Conservation (phyloP, 2,329 filamentous ascomycete genomes). For the Xylariaceae sp. region DNA sequence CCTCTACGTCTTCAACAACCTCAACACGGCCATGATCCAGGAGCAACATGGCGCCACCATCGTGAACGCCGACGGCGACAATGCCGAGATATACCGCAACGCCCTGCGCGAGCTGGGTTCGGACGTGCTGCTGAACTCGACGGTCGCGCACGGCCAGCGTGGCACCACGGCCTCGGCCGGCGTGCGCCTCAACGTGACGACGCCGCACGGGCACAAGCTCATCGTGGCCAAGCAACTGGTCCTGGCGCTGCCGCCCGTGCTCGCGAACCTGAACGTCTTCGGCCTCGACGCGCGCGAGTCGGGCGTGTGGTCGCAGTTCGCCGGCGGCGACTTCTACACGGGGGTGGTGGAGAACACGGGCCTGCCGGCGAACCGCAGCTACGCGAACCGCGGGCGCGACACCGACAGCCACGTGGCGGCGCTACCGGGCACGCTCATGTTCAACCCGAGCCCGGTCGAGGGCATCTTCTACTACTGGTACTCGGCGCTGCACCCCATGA, state of each 20-base stretch:
- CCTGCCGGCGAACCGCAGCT: conserved; percentile 11
- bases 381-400: conserved; percentile 12
- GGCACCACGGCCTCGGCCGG: conserved; percentile 10
- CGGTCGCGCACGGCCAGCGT: conserved; percentile 9
- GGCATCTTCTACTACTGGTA: conserved; percentile 26
- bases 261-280: conserved; percentile 14
- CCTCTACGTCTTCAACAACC: conserved; percentile 19
- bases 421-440: conserved; percentile 19
- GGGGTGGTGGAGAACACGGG: conserved; percentile 15
- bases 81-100: conserved; percentile 36
- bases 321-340: conserved; percentile 18
- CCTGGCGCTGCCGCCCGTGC: conserved; percentile 9
- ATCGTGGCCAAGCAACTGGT: conserved; percentile 19
- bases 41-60: conserved; percentile 8
- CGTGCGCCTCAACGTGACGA: conserved; percentile 15
- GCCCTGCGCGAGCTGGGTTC: conserved; percentile 36
- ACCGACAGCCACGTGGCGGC: conserved; percentile 13
- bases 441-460: conserved; percentile 15
- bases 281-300: conserved; percentile 9
- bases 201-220: conserved; percentile 11
- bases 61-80: conserved; percentile 27
- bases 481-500: conserved; percentile 8
- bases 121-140: conserved; percentile 20
- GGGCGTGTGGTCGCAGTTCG: conserved; percentile 15
- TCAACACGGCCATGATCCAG: conserved; percentile 13